A percentile compares a stretch with the other conserved stretches of the same genome.
These are phyloP conservation scores for Aspergillus fijiensis DNA, from an alignment of 2,329 filamentous ascomycete genomes.

Conservation along the genomic window DNA sequence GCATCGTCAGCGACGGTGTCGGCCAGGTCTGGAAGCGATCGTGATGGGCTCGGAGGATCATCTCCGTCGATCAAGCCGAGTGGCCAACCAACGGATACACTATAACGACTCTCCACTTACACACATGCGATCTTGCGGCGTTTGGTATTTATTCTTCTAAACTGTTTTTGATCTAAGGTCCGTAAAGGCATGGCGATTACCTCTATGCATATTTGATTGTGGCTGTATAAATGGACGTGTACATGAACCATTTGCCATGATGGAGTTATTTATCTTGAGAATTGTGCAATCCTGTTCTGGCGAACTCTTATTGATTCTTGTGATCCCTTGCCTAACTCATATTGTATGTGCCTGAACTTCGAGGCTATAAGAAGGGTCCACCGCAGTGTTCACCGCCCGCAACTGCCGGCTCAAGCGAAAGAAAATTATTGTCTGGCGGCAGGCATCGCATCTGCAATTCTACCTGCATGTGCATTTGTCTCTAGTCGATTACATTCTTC, in stretches of 20 bases:
- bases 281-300: background rate
- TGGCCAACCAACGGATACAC: constrained; percentile 14
- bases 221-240: background rate
- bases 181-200: background rate
- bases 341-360: background rate
- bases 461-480: background rate
- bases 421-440: constrained; percentile 34
- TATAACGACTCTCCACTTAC: constrained; percentile 6
- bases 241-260: background rate
- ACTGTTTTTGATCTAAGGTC: background rate
- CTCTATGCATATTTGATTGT: background rate
- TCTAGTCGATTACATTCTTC: background rate
- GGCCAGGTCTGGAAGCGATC: constrained; percentile 24
- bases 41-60: constrained; percentile 15
- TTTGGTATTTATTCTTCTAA: constrained; percentile 7
- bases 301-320: background rate
- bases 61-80: constrained; percentile 13
- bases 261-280: background rate
- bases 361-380: constrained; percentile 12
- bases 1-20: constrained; percentile 25
- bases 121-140: constrained; percentile 6
- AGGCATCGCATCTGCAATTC: background rate
- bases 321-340: background rate
- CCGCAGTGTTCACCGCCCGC: constrained; percentile 30
- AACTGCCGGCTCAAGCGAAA: constrained; percentile 29